Evolutionary conservation across 106 monocot genomes (phyloP).

Genomic region (Dactylorhiza incarnata): DNA sequence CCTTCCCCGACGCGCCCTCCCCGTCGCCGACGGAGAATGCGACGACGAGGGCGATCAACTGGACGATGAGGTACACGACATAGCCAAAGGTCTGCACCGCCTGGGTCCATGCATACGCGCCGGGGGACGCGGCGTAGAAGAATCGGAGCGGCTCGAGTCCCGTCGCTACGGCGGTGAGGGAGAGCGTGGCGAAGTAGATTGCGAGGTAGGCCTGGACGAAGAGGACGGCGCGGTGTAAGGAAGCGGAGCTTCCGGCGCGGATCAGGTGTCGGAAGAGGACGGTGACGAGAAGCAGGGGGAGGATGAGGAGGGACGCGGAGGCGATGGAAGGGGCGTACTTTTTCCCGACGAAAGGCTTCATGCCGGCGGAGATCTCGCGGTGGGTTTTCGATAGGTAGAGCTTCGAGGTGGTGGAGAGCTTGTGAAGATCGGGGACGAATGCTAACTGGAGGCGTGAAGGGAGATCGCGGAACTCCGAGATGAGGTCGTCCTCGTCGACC

Average conservation of each 20-base stretch:
- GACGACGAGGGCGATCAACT: slow-evolving; percentile 39
- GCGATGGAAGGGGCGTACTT: slow-evolving; percentile 56
- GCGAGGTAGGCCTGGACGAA: slow-evolving; percentile 67
- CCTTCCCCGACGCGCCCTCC: neutral
- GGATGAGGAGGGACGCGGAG: slow-evolving; percentile 32
- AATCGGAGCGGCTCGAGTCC: slow-evolving; percentile 73
- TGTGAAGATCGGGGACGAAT: slow-evolving; percentile 62
- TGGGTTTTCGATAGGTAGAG: slow-evolving; percentile 62
- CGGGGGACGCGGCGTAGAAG: slow-evolving; percentile 64
- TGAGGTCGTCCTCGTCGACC: slow-evolving; percentile 30
- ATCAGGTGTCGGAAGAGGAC: slow-evolving; percentile 26
- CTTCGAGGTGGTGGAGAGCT: slow-evolving; percentile 64
- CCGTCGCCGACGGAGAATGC: slow-evolving; percentile 18
- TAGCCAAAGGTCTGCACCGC: slow-evolving; percentile 65
- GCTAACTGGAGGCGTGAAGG: slow-evolving; percentile 53
- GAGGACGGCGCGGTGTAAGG: slow-evolving; percentile 40
- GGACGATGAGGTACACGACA: slow-evolving; percentile 40
- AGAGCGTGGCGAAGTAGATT: slow-evolving; percentile 73
- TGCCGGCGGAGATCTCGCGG: slow-evolving; percentile 35
- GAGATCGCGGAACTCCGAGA: slow-evolving; percentile 74
- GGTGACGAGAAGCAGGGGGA: slow-evolving; percentile 50
- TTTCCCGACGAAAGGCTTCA: slow-evolving; percentile 60
- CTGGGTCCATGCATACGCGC: slow-evolving; percentile 62
- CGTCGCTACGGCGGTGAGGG: slow-evolving; percentile 39
- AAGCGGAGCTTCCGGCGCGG: slow-evolving; percentile 29